These are phyloP conservation scores for Crucibulum laeve DNA, from an alignment of 768 basidiomycete species.

Conservation along the genomic window DNA sequence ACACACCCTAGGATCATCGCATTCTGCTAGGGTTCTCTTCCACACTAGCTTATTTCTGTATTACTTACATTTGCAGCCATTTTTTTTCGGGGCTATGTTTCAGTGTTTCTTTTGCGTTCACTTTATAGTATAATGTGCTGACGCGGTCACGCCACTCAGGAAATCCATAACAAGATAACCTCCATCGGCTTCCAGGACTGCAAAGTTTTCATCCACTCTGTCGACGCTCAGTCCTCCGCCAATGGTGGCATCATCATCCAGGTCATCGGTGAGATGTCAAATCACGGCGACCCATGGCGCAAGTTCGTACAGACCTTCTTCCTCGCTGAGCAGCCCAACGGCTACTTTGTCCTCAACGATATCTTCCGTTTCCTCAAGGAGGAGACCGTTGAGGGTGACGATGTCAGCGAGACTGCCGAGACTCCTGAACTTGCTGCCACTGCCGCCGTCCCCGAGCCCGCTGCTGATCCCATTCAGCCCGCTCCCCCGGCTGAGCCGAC, in stretches of 20 bases:
- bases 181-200: conserved; percentile 93
- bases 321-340: conserved; percentile 98
- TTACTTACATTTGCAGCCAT: no score
- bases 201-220: conserved; percentile 98
- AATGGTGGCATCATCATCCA: conserved; percentile 97
- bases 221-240: conserved; percentile 94
- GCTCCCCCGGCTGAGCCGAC: conserved; percentile 29
- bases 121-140: no score
- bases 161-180: conserved; percentile 96
- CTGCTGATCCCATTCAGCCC: conserved; percentile 23
- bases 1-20: no score
- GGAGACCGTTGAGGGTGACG: conserved; percentile 80
- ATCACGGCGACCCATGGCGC: conserved; percentile 86
- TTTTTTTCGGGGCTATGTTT: no score
- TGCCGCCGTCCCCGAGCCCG: conserved; percentile 26
- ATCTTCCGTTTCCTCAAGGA: conserved; percentile 99
- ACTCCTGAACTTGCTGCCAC: conserved; percentile 24
- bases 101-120: no score
- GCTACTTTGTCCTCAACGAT: conserved; percentile 99
- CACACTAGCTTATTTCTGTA: no score
- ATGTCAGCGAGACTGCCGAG: conserved; percentile 44
- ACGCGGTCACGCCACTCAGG: conserved; percentile 45
- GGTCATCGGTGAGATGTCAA: conserved; percentile 99
- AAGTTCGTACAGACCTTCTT: conserved; percentile 99
- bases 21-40: no score